Base-by-base conservation (phyloP, 306 rosid genomes). In the Lathyrus aphaca region DNA sequence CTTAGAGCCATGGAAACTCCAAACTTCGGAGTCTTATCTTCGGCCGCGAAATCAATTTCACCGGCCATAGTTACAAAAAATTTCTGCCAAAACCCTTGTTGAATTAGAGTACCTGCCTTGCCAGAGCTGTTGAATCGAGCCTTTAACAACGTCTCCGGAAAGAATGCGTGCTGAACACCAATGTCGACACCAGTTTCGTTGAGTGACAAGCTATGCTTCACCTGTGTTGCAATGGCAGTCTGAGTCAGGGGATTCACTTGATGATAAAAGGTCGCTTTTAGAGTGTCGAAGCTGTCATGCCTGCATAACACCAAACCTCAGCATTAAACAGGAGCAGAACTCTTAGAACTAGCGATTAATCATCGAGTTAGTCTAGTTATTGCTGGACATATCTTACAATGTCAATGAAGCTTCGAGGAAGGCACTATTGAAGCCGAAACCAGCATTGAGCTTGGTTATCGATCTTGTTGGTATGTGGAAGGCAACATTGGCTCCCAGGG, bases 141-240 rank as follows among this genome's bases (percentile, higher is more conserved):
- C 84, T 86, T 89, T 5, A 81, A 69, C 64, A 77, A 15, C 0
- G 86, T 89, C 18, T 58, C 37, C 0, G 92, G 88, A 0, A 83
- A 39, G n/a, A 86, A 32, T 23, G 90, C 83, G 35, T 83, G 90
- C 69, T 83, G 88, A 12, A 86, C 92, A 3, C 92, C 92, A 42
- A 89, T 37, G n/a, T 83, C 64, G 29, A 82, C 59, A 5, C 82
- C 79, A 15, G 82, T 82, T 30, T 81, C 82, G 21, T 25, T 59
- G 60, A 32, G 17, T 54, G 86, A 83, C 57, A 86, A 68, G n/a
- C 82, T 77, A 44, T 86, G 79, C 73, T 80, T 85, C 64, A 86
- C 42, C 78, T 86, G 90, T 25, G 92, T 86, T 53, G 90, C 96
- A 51, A 86, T 65, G 74, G 92, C 88, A 3, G 88, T 84, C 75